Percentiles rank a stretch among this genome's conserved stretches.
Evolutionary conservation across 2,329 filamentous ascomycete genomes (phyloP).

Genomic region (Sclerotinia sclerotiorum): DNA sequence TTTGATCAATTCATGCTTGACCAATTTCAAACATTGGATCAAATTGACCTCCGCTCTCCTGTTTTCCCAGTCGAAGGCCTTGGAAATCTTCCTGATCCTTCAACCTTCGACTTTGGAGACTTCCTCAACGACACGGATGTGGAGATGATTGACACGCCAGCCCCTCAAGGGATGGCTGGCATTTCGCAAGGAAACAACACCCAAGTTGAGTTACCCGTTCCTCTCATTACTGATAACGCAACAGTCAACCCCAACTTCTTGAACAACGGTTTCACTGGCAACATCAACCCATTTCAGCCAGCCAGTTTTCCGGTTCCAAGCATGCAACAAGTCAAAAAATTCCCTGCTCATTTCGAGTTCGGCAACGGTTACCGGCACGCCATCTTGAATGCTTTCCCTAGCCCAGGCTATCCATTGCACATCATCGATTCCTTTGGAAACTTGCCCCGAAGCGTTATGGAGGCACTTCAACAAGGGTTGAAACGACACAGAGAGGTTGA

Average conservation of each 20-base stretch:
- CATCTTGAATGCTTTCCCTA: constrained; percentile 29
- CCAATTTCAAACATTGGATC: neutral
- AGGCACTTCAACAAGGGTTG: constrained; percentile 7
- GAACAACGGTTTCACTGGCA: neutral
- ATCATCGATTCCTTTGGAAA: constrained; percentile 29
- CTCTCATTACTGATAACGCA: constrained; percentile 6
- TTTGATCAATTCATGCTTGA: neutral
- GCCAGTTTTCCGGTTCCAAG: neutral
- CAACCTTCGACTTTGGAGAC: neutral
- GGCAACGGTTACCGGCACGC: constrained; percentile 23
- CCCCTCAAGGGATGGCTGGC: neutral
- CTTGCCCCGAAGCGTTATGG: constrained; percentile 1
- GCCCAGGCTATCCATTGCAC: constrained; percentile 27
- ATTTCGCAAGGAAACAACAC: neutral
- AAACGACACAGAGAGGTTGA: constrained; percentile 13
- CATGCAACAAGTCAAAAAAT: neutral
- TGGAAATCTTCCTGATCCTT: neutral
- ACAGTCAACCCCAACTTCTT: constrained; percentile 1
- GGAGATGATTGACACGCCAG: neutral
- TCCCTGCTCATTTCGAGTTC: neutral
- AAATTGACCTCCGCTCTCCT: neutral
- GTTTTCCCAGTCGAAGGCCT: neutral
- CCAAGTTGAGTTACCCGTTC: constrained; percentile 14
- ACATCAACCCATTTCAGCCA: neutral
- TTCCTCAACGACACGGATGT: neutral